These are phyloP conservation scores for Solanum pinnatisectum DNA, from an alignment of 257 asterid species.

Conservation along the genomic window DNA sequence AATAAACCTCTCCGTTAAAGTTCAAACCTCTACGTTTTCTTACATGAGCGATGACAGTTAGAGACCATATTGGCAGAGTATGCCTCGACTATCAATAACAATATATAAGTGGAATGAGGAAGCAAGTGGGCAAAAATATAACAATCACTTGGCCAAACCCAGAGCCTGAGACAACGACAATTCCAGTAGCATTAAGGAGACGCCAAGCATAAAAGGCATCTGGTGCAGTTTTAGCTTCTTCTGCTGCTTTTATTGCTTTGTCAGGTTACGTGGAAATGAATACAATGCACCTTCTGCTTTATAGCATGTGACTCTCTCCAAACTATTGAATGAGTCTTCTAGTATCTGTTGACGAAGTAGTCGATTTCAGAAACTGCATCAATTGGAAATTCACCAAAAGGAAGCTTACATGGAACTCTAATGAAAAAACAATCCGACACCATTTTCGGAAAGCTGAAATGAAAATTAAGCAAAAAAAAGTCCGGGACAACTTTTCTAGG, in stretches of 20 bases:
- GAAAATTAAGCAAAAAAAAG: not conserved
- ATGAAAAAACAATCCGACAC: not conserved
- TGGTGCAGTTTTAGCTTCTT: slow-evolving; percentile 56
- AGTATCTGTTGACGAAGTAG: slow-evolving; percentile 42
- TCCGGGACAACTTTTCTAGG: not conserved
- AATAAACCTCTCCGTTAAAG: not conserved
- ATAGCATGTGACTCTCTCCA: slow-evolving; percentile 87
- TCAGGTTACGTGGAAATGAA: slow-evolving; percentile 72
- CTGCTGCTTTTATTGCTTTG: slow-evolving; percentile 83
- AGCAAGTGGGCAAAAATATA: not conserved
- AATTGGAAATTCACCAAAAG: not conserved
- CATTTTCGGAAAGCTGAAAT: not conserved
- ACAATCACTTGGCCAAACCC: slow-evolving; percentile 81
- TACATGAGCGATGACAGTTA: not conserved
- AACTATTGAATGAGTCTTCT: slow-evolving; percentile 71
- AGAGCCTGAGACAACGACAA: slow-evolving; percentile 92
- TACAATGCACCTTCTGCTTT: slow-evolving; percentile 98
- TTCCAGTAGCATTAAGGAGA: slow-evolving; percentile 89
- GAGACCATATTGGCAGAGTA: not conserved
- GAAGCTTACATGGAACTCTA: not conserved
- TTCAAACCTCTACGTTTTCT: too few species aligned
- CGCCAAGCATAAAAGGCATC: slow-evolving; percentile 64
- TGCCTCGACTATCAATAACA: not conserved
- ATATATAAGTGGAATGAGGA: not conserved
- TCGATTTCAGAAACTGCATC: not conserved